These are phyloP conservation scores for Mortierella polycephala DNA, from an alignment of 371 early-diverging fungal genomes.

Conservation along the genomic window DNA sequence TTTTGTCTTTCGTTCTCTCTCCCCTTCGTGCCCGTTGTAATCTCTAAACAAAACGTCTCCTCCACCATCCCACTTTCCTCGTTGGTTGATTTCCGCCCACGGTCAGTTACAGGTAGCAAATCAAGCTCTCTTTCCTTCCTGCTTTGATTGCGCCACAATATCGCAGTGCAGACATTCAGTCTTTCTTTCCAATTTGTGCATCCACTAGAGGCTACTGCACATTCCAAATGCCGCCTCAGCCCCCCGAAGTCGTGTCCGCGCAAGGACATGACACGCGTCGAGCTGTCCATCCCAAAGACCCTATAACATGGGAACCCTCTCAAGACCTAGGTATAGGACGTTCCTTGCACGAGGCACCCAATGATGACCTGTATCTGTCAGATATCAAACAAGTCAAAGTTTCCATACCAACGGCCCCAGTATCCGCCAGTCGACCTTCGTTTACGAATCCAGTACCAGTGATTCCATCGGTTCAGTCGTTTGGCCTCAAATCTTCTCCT, in stretches of 20 bases:
- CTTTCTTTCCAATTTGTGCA: neutral
- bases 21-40: neutral
- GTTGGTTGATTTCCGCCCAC: too few species aligned
- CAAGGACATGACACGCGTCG: slow-evolving; percentile 1
- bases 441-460: neutral
- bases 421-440: neutral
- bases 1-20: neutral
- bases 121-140: neutral
- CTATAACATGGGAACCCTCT: neutral
- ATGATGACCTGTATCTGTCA: neutral
- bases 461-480: slow-evolving; percentile 4
- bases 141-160: neutral
- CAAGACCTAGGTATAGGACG: neutral
- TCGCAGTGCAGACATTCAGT: too few species aligned
- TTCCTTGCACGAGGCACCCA: neutral
- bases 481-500: slow-evolving; percentile 38
- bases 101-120: too few species aligned
- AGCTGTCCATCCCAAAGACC: slow-evolving; percentile 8
- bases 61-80: too few species aligned
- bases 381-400: neutral
- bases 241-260: slow-evolving; percentile 19
- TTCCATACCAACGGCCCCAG: neutral
- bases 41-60: neutral
- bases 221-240: slow-evolving; percentile 25
- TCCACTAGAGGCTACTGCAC: neutral